Evolutionary conservation across 1,284 basidiomycete species (phyloP), one percentile per base, ranked within the genome.

Genomic region (Rhodotorula mucilaginosa): DNA sequence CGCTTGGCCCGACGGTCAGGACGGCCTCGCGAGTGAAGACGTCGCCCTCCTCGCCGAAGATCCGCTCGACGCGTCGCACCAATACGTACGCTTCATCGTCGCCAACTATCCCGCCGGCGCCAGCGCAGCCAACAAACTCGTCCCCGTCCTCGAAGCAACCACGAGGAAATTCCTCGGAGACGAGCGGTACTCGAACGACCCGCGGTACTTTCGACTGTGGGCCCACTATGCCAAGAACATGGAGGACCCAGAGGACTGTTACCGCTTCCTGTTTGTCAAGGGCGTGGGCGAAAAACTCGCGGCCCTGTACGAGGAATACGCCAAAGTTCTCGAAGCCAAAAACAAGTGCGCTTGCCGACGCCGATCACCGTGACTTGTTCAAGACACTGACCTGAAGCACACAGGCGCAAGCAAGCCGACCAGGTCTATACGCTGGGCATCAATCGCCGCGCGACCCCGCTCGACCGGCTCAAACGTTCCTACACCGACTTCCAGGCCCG

Each of bases 121-220:
- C n/a, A 81, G 87, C 7, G 87, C 88, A 44, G 79, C 81, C 51
- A 81, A 79, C 52, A 80, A 80, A 67, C 82, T 92, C 6, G 83
- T 94, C 0, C 90, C 91, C 46, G 83, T 87, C 0, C 84, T 95
- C 19, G 90, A 93, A 76, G 86, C 88, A 74, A 87, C 88, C 0
- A 91, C 90, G 0, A 83, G 89, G 31, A 86, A 87, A 64, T 96
- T 97, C 80, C 87, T 90, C 71, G 86, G 87, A 39, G 92, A 95
- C 78, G 83, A 86, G 48, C 83, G 88, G 44, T 98, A 96, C 82
- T 88, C 88, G 78, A 88, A 89, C 73, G 95, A 98, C 83, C 82
- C 91, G 66, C 86, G 95, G 54, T 97, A 97, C 81, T 85, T 97
- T 61, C 91, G 90, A 80, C 82, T 96, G 47, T 97, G 94, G 94